A percentile compares a stretch with the other conserved stretches of the same genome.
Evolutionary conservation across 495 filamentous ascomycete genomes (phyloP).

Genomic region (Daldinia bambusicola): DNA sequence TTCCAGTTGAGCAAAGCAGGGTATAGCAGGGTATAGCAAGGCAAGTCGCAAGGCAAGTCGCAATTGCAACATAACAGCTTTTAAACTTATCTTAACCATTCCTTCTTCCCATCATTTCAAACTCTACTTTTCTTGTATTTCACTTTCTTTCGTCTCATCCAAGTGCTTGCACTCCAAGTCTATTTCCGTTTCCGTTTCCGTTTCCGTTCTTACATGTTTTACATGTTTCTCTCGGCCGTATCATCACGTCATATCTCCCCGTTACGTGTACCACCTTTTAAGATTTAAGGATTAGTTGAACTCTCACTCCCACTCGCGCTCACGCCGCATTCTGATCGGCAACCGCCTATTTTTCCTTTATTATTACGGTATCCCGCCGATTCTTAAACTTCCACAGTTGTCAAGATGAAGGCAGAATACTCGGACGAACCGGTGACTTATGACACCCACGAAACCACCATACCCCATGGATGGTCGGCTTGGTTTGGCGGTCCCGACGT

Average conservation of each 20-base stretch:
- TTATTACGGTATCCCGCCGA: background rate
- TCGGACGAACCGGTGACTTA: constrained; percentile 30
- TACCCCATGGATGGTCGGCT: constrained; percentile 43
- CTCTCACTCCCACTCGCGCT: constrained; percentile 15
- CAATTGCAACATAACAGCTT: constrained; percentile 13
- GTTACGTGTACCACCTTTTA: constrained; percentile 21
- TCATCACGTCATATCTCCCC: constrained; percentile 3
- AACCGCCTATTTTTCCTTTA: background rate
- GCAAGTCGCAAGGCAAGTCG: constrained; percentile 12
- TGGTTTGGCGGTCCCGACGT: constrained; percentile 54
- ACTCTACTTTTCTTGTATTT: constrained; percentile 9
- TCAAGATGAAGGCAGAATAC: constrained; percentile 42
- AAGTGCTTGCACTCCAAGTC: background rate
- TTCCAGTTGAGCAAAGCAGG: constrained; percentile 2
- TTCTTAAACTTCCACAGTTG: background rate
- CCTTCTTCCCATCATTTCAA: constrained; percentile 1
- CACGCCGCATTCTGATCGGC: constrained; percentile 12
- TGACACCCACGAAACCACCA: constrained; percentile 21
- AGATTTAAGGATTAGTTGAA: constrained; percentile 13
- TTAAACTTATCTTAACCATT: constrained; percentile 15
- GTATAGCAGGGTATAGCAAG: background rate
- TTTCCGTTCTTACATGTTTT: background rate
- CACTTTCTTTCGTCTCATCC: background rate
- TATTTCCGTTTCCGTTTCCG: background rate
- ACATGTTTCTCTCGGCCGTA: background rate